phyloP scores from a whole-genome alignment of 805 yeast species.

The Maudiozyma saulgeensis region DNA sequence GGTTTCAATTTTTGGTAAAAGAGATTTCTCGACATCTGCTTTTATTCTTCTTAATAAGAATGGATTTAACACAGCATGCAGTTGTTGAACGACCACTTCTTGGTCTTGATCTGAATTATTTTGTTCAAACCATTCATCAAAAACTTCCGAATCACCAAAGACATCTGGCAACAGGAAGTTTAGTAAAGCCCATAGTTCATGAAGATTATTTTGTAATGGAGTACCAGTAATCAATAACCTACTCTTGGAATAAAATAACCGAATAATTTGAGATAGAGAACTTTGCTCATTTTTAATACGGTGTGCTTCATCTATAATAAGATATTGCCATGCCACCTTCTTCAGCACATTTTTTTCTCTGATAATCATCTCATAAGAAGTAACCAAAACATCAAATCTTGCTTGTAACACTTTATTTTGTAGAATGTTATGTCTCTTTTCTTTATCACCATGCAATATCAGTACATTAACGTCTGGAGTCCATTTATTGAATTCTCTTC shows the following conservation, averaged over 20 bases:
- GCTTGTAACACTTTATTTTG: conserved; percentile 52
- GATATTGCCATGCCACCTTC: conserved; percentile 86
- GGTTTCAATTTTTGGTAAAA: conserved; percentile 81
- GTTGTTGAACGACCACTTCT: conserved; percentile 76
- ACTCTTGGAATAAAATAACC: conserved; percentile 77
- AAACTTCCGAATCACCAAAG: conserved; percentile 80
- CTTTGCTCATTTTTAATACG: conserved; percentile 93
- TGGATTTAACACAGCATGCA: conserved; percentile 85
- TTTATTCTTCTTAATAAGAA: conserved; percentile 83
- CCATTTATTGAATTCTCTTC: conserved; percentile 90
- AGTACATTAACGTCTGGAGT: conserved; percentile 86
- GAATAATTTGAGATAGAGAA: conserved; percentile 82
- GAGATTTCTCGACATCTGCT: conserved; percentile 83
- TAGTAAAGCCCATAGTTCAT: conserved; percentile 91
- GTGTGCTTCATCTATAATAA: conserved; percentile 93
- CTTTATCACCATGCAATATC: conserved; percentile 84
- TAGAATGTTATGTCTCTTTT: conserved; percentile 56
- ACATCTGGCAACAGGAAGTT: conserved; percentile 90
- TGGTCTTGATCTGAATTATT: conserved; percentile 46
- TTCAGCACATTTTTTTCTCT: conserved; percentile 76
- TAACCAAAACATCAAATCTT: conserved; percentile 80
- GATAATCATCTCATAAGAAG: conserved; percentile 89
- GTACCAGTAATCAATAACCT: conserved; percentile 90
- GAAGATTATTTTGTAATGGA: conserved; percentile 88
- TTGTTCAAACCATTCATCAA: conserved; percentile 78